phyloP scores from a whole-genome alignment of 116 monocot species.

The Iris pallida region DNA sequence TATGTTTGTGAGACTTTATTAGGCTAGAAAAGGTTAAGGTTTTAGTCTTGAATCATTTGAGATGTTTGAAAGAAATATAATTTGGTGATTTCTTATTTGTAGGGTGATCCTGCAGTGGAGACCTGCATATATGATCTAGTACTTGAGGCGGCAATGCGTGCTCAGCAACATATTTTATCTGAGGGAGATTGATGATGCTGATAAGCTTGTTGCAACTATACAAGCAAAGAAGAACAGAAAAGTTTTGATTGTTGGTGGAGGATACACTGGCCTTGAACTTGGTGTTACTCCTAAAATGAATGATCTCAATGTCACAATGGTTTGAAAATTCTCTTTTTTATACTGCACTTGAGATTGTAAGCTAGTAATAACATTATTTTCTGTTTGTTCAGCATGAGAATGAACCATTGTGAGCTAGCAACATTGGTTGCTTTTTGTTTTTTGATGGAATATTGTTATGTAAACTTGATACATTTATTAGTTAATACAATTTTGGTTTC shows the following conservation, averaged over 20 bases:
- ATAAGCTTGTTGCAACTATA: conserved; percentile 64
- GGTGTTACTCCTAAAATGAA: conserved; percentile 60
- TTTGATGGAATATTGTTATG: too few species aligned
- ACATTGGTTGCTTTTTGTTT: too few species aligned
- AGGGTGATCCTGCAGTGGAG: conserved; percentile 82
- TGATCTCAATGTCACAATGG: conserved; percentile 76
- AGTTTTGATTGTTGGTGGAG: conserved; percentile 82
- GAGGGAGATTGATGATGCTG: conserved; percentile 80
- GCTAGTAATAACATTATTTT: too few species aligned
- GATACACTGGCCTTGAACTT: conserved; percentile 93
- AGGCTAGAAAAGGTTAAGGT: neutral
- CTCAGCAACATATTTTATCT: conserved; percentile 70
- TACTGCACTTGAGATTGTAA: too few species aligned
- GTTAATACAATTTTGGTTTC: too few species aligned
- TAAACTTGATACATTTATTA: too few species aligned
- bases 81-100: conserved; percentile 3
- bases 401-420: too few species aligned
- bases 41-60: neutral
- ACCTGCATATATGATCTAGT: conserved; percentile 81
- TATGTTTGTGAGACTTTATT: neutral
- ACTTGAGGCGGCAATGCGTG: conserved; percentile 84
- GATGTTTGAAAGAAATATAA: neutral
- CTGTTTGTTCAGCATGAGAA: too few species aligned
- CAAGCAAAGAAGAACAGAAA: conserved; percentile 73
- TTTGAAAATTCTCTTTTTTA: too few species aligned